These are phyloP conservation scores for Diplodia intermedia DNA, from an alignment of 2,329 filamentous ascomycete species.

Conservation along the genomic window DNA sequence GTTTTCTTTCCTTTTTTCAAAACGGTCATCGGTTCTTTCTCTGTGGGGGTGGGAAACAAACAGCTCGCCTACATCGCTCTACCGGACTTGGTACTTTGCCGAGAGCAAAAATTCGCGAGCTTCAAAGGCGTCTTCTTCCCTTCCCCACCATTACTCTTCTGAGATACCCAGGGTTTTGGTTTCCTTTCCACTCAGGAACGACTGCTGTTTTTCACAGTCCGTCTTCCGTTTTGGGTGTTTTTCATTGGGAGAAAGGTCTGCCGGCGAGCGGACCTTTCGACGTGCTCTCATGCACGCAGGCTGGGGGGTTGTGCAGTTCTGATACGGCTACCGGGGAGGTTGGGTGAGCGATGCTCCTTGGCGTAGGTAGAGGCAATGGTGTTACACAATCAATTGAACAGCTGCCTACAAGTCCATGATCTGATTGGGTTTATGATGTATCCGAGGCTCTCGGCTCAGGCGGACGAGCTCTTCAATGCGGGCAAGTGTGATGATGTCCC, in stretches of 20 bases:
- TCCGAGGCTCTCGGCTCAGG: neutral
- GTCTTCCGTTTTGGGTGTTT: neutral
- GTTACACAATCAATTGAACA: constrained; percentile 13
- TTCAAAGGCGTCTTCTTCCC: neutral
- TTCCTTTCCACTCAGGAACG: neutral
- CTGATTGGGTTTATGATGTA: neutral
- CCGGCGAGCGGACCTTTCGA: neutral
- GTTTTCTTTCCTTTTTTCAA: neutral
- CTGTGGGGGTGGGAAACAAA: no score
- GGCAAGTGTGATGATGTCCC: no score
- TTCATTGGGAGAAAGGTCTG: neutral
- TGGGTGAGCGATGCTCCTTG: constrained; percentile 18
- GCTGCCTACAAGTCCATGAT: neutral
- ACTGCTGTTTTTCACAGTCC: neutral
- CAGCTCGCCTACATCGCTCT: neutral
- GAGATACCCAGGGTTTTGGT: neutral
- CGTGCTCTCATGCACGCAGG: neutral
- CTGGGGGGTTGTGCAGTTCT: constrained; percentile 6
- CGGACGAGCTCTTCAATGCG: neutral
- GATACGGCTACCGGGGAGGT: neutral
- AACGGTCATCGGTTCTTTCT: no score
- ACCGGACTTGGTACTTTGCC: neutral
- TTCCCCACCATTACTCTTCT: neutral
- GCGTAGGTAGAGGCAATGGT: constrained; percentile 2
- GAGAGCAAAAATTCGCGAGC: neutral